These are phyloP conservation scores for Allomyces macrogynus DNA, from an alignment of 192 early-diverging fungal genomes.

Conservation along the genomic window DNA sequence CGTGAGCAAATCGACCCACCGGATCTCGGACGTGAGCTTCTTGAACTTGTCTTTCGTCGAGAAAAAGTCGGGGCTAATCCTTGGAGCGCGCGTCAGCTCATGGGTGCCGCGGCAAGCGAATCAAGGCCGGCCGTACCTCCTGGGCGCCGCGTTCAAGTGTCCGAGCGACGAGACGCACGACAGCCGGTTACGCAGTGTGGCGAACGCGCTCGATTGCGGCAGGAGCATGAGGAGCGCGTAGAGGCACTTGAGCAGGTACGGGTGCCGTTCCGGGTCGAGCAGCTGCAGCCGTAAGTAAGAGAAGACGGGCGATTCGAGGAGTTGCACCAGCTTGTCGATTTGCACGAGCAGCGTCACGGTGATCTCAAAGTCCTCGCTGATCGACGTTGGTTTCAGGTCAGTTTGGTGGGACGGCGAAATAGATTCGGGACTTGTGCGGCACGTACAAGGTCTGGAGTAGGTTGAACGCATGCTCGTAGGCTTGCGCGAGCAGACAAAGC, in stretches of 20 bases:
- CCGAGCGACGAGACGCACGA: constrained; percentile 58
- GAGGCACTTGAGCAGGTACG: constrained; percentile 75
- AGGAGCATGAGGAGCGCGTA: constrained; percentile 94
- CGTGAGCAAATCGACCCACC: constrained; percentile 43
- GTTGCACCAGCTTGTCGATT: constrained; percentile 93
- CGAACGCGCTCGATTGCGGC: constrained; percentile 92
- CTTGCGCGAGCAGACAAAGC: constrained; percentile 87
- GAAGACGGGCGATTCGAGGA: constrained; percentile 94
- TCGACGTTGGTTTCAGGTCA: constrained; percentile 14
- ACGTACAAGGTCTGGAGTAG: constrained; percentile 60
- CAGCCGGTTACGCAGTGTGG: constrained; percentile 79
- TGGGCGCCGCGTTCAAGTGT: constrained; percentile 35
- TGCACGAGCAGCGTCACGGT: constrained; percentile 87
- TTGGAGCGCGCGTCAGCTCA: background rate
- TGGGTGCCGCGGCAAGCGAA: background rate
- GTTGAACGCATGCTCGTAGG: constrained; percentile 74
- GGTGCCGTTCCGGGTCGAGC: constrained; percentile 72
- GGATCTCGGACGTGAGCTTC: constrained; percentile 11
- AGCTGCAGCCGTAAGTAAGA: constrained; percentile 84
- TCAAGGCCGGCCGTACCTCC: constrained; percentile 14
- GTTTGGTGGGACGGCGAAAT: background rate
- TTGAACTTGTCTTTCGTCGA: constrained; percentile 6
- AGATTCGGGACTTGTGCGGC: background rate
- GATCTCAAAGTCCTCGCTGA: constrained; percentile 53
- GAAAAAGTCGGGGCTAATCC: constrained; percentile 12